Conservation (phyloP, 345 rosid genomes). For the Aquilaria sinensis region DNA sequence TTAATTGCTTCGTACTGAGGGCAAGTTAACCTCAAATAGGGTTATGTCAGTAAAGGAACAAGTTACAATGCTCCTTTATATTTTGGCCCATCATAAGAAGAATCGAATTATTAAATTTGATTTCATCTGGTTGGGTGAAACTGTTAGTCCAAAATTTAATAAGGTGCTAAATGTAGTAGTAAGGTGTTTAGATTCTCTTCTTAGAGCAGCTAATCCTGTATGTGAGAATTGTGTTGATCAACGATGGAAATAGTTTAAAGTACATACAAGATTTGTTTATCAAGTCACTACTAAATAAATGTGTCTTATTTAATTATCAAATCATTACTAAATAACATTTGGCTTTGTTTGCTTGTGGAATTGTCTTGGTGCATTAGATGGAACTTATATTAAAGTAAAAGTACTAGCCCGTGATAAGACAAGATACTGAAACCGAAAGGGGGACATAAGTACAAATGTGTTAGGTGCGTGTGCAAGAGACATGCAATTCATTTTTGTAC, state of each 20-base stretch:
- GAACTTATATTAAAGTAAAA: constrained; percentile 1
- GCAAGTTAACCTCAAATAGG: background rate
- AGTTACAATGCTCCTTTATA: background rate
- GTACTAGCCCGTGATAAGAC: background rate
- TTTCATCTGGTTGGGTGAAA: background rate
- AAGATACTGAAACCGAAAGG: background rate
- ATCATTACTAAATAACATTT: background rate
- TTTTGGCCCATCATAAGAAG: background rate
- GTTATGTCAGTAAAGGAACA: background rate
- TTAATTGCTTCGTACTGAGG: background rate
- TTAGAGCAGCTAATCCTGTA: background rate
- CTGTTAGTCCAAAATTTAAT: background rate
- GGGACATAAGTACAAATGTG: background rate
- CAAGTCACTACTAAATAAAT: background rate
- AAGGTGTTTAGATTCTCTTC: background rate
- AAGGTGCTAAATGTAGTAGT: background rate
- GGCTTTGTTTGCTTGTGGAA: background rate
- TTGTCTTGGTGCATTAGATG: constrained; percentile 3
- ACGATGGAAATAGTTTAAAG: background rate
- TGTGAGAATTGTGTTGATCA: background rate
- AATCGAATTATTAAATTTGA: background rate
- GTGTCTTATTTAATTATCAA: background rate
- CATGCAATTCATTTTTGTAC: background rate
- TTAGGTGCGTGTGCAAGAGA: background rate
- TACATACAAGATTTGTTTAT: background rate